Evolutionary conservation across 2,329 filamentous ascomycete species (phyloP), one percentile per base, ranked within the genome.

Genomic region (Colletotrichum sp.): DNA sequence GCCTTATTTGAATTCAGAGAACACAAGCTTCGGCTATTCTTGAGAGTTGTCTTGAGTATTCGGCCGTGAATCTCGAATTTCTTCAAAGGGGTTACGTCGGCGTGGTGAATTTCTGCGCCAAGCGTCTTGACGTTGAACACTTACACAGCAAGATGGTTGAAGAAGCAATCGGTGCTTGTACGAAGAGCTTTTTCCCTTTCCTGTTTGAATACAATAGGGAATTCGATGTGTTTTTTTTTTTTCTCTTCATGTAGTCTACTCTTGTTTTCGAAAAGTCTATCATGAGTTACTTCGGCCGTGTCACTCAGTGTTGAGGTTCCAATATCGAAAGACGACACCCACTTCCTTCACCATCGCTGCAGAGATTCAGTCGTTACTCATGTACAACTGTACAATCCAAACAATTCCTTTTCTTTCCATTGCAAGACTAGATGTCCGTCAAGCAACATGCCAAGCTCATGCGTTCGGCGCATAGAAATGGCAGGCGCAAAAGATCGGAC

Each of bases 141-240:
- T 62, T 34, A 62, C 10, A 62, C 30, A 4, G 26, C 15, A 3
- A 28, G 15, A 26, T 26, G 26, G n/a, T 6, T 22, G n/a, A 2
- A 12, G 44, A 52, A 52, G 44, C 44, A 7, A 13, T 7, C 4
- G 44, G 12, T 52, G 44, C n/a, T 52, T 52, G n/a, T 22, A 7
- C 4, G 6, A 13, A 52, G 44, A 13, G 44, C 5, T 4, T 22
- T 52, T 13, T 6, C 7, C n/a, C 4, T 22, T 52, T 48, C 3
- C n/a, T n/a, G 18, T n/a, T 4, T 22, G 4, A 2, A 48, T 48
- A 22, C 9, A 1, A 12, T 5, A 1, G 9, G 6, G 4, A 48
- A n/a, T 3, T n/a, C 39, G 18, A 48, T 13, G n/a, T 8, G n/a
- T n/a, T n/a, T n/a, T n/a, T n/a, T n/a, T n/a, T 10, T 22, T 52